Percentiles rank a stretch among this genome's conserved stretches.
Evolutionary conservation across 2,329 filamentous ascomycete species (phyloP).

Genomic region (Truncatella angustata): DNA sequence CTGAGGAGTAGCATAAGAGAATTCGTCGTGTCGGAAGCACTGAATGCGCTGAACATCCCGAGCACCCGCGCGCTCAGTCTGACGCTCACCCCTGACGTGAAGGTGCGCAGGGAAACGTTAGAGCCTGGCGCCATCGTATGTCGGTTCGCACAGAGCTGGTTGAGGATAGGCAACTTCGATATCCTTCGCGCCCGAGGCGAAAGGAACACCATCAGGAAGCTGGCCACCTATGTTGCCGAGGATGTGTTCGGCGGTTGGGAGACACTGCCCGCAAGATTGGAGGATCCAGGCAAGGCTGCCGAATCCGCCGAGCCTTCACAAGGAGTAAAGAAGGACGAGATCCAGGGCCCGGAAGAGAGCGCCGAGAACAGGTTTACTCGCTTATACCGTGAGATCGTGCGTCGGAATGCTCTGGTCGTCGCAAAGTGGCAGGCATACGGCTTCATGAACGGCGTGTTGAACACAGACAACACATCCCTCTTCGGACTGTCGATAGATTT

Average conservation of each 20-base stretch:
- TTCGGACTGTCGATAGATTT: slow-evolving; percentile 89
- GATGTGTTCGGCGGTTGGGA: slow-evolving; percentile 88
- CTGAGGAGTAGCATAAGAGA: slow-evolving; percentile 90
- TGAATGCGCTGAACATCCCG: slow-evolving; percentile 83
- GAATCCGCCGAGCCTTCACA: slow-evolving; percentile 43
- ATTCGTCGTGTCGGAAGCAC: slow-evolving; percentile 85
- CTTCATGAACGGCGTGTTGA: slow-evolving; percentile 98
- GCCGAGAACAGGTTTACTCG: slow-evolving; percentile 85
- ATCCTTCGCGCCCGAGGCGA: slow-evolving; percentile 82
- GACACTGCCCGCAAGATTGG: slow-evolving; percentile 64
- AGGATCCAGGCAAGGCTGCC: slow-evolving; percentile 48
- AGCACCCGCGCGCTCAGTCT: slow-evolving; percentile 84
- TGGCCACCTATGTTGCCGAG: slow-evolving; percentile 83
- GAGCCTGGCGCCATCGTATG: slow-evolving; percentile 93
- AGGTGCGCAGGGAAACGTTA: slow-evolving; percentile 72
- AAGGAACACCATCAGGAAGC: slow-evolving; percentile 65
- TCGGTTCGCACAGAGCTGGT: slow-evolving; percentile 87
- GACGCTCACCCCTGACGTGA: slow-evolving; percentile 69
- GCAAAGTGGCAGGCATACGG: slow-evolving; percentile 96
- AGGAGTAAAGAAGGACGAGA: slow-evolving; percentile 52
- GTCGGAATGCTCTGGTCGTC: slow-evolving; percentile 83
- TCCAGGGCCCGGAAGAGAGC: slow-evolving; percentile 66
- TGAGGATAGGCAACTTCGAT: slow-evolving; percentile 94
- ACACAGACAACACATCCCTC: slow-evolving; percentile 96
- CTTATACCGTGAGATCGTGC: slow-evolving; percentile 82